Conservation (phyloP, 352 stramenopile genomes). For the Phytophthora tentaculata region DNA sequence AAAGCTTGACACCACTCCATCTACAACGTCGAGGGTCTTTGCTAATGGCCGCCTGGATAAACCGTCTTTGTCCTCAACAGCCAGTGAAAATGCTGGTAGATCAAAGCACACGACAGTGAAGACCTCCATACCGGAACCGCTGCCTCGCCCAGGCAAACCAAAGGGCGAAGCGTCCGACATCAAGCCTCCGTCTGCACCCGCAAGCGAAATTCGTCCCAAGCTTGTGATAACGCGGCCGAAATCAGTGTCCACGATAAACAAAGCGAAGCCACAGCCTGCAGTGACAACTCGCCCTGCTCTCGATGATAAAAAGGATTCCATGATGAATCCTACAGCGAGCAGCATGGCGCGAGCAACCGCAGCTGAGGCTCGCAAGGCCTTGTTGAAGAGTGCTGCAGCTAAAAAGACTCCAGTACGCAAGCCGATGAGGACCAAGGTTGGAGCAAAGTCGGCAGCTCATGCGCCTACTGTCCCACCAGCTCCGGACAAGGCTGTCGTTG, state of each 20-base stretch:
- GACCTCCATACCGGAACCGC: background rate
- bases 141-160: slow-evolving; percentile 20
- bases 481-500: slow-evolving; percentile 3
- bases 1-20: slow-evolving; percentile 1
- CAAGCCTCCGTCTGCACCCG: slow-evolving; percentile 14
- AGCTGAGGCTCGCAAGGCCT: slow-evolving; percentile 30
- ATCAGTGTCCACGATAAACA: slow-evolving; percentile 10
- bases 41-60: background rate
- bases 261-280: slow-evolving; percentile 11
- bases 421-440: slow-evolving; percentile 3
- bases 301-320: slow-evolving; percentile 30
- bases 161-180: slow-evolving; percentile 21
- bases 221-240: slow-evolving; percentile 18
- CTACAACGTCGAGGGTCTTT: slow-evolving; percentile 5
- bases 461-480: background rate
- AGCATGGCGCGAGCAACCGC: slow-evolving; percentile 29
- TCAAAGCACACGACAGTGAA: slow-evolving; percentile 11
- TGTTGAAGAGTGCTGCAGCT: slow-evolving; percentile 23
- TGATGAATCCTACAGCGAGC: slow-evolving; percentile 41
- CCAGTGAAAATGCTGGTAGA: background rate
- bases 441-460: slow-evolving; percentile 1
- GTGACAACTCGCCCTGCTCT: slow-evolving; percentile 13
- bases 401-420: slow-evolving; percentile 25
- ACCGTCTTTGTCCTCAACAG: background rate
- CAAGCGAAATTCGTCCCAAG: slow-evolving; percentile 18